Conservation (phyloP, 2,329 filamentous ascomycete genomes). For the Xylariaceae sp. region DNA sequence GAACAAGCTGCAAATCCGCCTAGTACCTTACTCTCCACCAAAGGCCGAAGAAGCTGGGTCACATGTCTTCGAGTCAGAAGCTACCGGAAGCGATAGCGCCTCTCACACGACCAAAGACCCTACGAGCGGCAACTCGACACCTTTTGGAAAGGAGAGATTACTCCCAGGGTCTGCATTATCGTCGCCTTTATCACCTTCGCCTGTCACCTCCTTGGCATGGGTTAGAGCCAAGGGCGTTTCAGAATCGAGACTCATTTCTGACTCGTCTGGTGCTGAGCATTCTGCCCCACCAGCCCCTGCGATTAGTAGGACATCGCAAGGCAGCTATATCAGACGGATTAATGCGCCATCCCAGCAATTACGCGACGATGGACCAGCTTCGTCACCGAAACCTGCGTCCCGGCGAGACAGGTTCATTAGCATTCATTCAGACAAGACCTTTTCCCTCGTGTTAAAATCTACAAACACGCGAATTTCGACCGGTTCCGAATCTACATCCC, state of each 20-base stretch:
- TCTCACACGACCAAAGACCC: constrained; percentile 28
- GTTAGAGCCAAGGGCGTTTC: constrained; percentile 51
- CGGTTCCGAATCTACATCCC: constrained; percentile 45
- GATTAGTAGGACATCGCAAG: constrained; percentile 47
- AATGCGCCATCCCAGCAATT: constrained; percentile 45
- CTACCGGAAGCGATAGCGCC: constrained; percentile 26
- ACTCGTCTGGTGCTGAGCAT: constrained; percentile 42
- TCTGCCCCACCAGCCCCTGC: constrained; percentile 46
- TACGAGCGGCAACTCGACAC: constrained; percentile 31
- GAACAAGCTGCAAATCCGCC: constrained; percentile 52
- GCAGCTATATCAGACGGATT: constrained; percentile 47
- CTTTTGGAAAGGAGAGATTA: constrained; percentile 37
- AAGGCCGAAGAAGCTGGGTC: constrained; percentile 38
- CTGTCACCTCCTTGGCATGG: constrained; percentile 47
- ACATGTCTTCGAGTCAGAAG: constrained; percentile 30
- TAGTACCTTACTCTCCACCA: constrained; percentile 58
- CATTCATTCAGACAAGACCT: constrained; percentile 64
- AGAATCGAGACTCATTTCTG: constrained; percentile 51
- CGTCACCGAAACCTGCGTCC: constrained; percentile 43
- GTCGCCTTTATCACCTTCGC: constrained; percentile 42
- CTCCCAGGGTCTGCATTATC: constrained; percentile 46
- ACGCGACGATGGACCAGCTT: constrained; percentile 35
- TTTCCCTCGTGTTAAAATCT: constrained; percentile 54
- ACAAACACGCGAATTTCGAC: constrained; percentile 35
- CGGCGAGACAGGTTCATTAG: constrained; percentile 55